Evolutionary conservation across 1,284 basidiomycete species (phyloP), one percentile per base, ranked within the genome.

Genomic region (Leucoagaricus sp.): DNA sequence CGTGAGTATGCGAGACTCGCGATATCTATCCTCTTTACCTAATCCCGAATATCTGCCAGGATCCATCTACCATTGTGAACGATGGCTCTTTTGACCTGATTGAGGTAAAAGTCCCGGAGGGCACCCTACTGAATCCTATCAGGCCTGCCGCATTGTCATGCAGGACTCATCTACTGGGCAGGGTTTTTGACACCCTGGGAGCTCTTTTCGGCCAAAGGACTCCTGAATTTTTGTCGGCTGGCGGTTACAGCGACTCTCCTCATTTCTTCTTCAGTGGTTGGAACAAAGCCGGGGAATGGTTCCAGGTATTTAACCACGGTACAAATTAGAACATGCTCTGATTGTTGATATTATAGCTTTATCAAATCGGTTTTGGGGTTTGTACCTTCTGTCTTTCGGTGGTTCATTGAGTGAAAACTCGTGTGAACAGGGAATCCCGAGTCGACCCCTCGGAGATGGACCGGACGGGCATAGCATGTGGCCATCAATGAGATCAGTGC

Each of bases 51-150:
- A 9, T 10, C 23, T 13, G 9, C 19, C 33, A 67, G 60, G 69
- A 71, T 53, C 68, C 69, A 10, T 51, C 56, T n/a, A 65, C 61
- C 12, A 60, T 69, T 6, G 62, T 67, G 9, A 71, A 77, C 65
- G 62, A 78, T 64, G 61, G 75, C 58, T 53, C 70, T 61, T 65
- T 75, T 65, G 55, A 76, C 59, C 48, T 77, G 58, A 58, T 75
- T 60, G 55, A 76, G 55, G 41, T 72, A 29, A 48, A 53, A 59
- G 69, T 71, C 45, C 68, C 69, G 3, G 42, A 60, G 23, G 68
- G 69, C 13, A 69, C 67, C 1, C 59, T 71, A 28, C 59, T 71
- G 4, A 69, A 64, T 49, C 68, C 69, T 15, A 57, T 68, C 25
- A 60, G 68, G 29, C 69, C 69, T 13, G 69, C 68, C 9, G 68